A percentile compares a stretch with the other conserved stretches of the same genome.
These are phyloP conservation scores for Hymenoscyphus infarciens DNA, from an alignment of 2,329 filamentous ascomycete species.

Conservation along the genomic window DNA sequence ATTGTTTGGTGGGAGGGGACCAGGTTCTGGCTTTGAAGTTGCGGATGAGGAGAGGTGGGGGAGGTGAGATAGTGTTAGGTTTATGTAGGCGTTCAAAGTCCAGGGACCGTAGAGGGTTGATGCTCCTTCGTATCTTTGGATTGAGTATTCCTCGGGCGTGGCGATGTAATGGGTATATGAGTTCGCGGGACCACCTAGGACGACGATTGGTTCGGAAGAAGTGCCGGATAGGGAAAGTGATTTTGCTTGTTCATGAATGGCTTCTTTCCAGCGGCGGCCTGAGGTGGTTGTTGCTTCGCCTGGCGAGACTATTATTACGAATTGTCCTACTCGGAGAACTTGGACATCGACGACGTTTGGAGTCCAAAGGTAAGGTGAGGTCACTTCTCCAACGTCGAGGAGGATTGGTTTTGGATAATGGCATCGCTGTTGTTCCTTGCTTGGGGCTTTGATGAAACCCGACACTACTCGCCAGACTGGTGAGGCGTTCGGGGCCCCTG, in stretches of 20 bases:
- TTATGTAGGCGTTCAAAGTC: slow-evolving; percentile 81
- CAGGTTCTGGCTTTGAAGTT: slow-evolving; percentile 40
- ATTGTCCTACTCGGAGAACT: slow-evolving; percentile 75
- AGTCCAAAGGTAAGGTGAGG: slow-evolving; percentile 76
- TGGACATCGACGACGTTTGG: slow-evolving; percentile 92
- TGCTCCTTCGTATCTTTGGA: slow-evolving; percentile 90
- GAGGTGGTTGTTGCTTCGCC: slow-evolving; percentile 93
- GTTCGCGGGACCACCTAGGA: slow-evolving; percentile 84
- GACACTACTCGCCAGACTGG: slow-evolving; percentile 75
- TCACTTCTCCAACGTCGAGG: slow-evolving; percentile 81
- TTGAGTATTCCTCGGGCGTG: slow-evolving; percentile 72
- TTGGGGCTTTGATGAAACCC: slow-evolving; percentile 66
- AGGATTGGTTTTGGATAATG: slow-evolving; percentile 81
- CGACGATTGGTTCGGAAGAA: slow-evolving; percentile 63
- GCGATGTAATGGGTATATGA: slow-evolving; percentile 77
- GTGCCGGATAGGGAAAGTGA: slow-evolving; percentile 38
- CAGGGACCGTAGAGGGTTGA: slow-evolving; percentile 83
- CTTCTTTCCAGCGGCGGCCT: slow-evolving; percentile 78
- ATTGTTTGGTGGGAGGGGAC: slow-evolving; percentile 76
- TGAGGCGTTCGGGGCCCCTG: slow-evolving; percentile 62
- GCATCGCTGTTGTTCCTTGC: slow-evolving; percentile 66
- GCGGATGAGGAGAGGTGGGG: slow-evolving; percentile 56
- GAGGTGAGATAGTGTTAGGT: slow-evolving; percentile 69
- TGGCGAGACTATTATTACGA: slow-evolving; percentile 79
- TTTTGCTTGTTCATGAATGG: slow-evolving; percentile 53